Base-by-base conservation (phyloP, 1,284 basidiomycete species). In the Apiotrichum akiyoshidainum region DNA sequence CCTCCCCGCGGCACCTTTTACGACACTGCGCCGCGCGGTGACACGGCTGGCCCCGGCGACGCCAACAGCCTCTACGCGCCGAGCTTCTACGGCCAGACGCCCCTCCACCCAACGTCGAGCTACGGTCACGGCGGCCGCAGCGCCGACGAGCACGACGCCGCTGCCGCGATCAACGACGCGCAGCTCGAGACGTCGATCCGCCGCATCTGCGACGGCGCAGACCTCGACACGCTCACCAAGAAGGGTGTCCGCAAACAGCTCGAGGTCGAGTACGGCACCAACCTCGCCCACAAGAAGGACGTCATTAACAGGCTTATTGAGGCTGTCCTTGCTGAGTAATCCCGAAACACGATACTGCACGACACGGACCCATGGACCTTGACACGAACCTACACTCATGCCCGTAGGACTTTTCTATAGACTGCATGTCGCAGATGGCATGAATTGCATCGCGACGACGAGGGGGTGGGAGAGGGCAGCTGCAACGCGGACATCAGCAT, bases 151-250 rank as follows among this genome's bases (percentile, higher is more conserved):
- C 57, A 48, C 44, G 48, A 26, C 75, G 33, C 87, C 85, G 31
- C n/a, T 33, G 5, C 83, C 80, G n/a, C n/a, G n/a, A 13, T 77
- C 31, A 65, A 66, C 2, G 87, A 92, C 64, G 77, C 77, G 5
- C 88, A 91, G 52, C 80, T 95, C 16, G 88, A 92, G 61, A 79
- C 78, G 11, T 84, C 85, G 5, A 87, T 94, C 5, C 81, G 87
- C 58, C 82, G 85, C 35, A 83, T 94, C 44, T 80, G 95, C 57
- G 82, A 82, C 19, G 79, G 80, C 22, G 90, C 90, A 0, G 91
- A 96, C 77, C 80, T 96, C 55, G 91, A 92, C 70, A 86, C 85
- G 21, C 83, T 95, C 57, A 95, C 92, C 51, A 96, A 96, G 81
- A 86, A 92, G 66, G 87, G 87, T 66, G 87, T 97, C 55, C 84